These are phyloP conservation scores for Monilinia fructicola DNA, from an alignment of 2,329 filamentous ascomycete genomes.

Conservation along the genomic window DNA sequence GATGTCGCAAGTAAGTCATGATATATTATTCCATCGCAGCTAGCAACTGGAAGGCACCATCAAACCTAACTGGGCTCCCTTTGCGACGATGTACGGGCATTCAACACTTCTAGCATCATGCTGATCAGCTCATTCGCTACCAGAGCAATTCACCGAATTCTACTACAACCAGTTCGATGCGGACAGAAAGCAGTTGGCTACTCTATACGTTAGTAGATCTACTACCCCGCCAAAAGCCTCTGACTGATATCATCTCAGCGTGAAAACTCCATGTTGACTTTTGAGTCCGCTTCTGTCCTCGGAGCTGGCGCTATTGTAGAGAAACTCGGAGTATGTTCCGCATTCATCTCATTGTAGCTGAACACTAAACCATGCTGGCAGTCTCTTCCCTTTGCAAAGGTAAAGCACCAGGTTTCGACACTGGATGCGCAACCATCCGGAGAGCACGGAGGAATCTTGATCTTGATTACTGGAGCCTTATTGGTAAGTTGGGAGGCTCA, in stretches of 20 bases:
- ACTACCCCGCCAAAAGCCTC: conserved; percentile 24
- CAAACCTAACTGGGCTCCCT: background rate
- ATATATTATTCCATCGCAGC: background rate
- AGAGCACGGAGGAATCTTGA: conserved; percentile 69
- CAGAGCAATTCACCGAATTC: conserved; percentile 84
- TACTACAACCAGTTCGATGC: conserved; percentile 89
- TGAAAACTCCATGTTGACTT: conserved; percentile 87
- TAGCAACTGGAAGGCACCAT: background rate
- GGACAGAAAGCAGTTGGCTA: conserved; percentile 62
- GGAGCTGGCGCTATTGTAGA: conserved; percentile 68
- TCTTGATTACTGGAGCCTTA: conserved; percentile 84
- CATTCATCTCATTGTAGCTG: background rate
- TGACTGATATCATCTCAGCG: conserved; percentile 53
- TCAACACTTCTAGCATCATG: conserved; percentile 16
- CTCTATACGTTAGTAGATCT: conserved; percentile 72
- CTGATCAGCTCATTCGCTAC: conserved; percentile 31
- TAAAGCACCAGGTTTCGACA: conserved; percentile 74
- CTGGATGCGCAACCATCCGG: conserved; percentile 79
- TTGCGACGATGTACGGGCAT: conserved; percentile 2
- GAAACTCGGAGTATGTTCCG: conserved; percentile 70
- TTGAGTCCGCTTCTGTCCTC: conserved; percentile 69
- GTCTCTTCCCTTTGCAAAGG: conserved; percentile 77
- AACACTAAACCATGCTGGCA: conserved; percentile 42
- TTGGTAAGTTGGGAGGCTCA: conserved; percentile 56
- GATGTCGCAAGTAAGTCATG: conserved; percentile 45